These are phyloP conservation scores for Acanthamoeba sp. DNA, from an alignment of 208 protist species.

Conservation along the genomic window DNA sequence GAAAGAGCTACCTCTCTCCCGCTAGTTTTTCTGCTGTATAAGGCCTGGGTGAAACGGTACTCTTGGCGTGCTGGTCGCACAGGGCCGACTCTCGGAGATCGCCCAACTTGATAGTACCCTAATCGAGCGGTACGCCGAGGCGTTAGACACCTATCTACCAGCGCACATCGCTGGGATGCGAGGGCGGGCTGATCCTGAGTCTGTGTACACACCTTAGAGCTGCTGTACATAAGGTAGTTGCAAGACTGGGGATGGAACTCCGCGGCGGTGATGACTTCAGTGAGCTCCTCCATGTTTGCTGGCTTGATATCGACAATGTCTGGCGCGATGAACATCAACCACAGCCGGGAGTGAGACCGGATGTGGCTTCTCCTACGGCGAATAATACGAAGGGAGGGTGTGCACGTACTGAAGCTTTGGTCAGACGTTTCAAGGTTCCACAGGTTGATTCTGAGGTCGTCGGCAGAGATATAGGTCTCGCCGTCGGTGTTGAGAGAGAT, in stretches of 20 bases:
- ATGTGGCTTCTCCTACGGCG: too few species aligned
- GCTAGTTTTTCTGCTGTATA: too few species aligned
- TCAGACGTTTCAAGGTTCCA: slow-evolving; percentile 91
- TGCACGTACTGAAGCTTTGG: slow-evolving; percentile 87
- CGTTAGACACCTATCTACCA: background rate
- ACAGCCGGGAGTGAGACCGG: too few species aligned
- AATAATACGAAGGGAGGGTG: too few species aligned
- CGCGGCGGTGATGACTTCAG: slow-evolving; percentile 94
- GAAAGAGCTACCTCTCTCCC: too few species aligned
- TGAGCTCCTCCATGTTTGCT: slow-evolving; percentile 94
- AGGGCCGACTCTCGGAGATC: slow-evolving; percentile 89
- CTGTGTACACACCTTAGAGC: slow-evolving; percentile 78
- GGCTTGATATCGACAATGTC: slow-evolving; percentile 96
- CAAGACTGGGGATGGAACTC: slow-evolving; percentile 91
- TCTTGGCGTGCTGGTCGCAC: slow-evolving; percentile 89
- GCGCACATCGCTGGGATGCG: too few species aligned
- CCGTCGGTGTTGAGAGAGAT: slow-evolving; percentile 90
- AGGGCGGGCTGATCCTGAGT: background rate
- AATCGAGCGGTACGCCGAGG: background rate
- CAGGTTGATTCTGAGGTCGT: slow-evolving; percentile 95
- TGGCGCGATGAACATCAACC: slow-evolving; percentile 19
- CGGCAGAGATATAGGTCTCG: slow-evolving; percentile 93
- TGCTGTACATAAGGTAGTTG: slow-evolving; percentile 92
- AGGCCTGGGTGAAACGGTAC: too few species aligned
- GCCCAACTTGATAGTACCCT: slow-evolving; percentile 89